Evolutionary conservation across 805 yeast genomes (phyloP), one percentile per base, ranked within the genome.

Genomic region (Myxozyma mucilagina): DNA sequence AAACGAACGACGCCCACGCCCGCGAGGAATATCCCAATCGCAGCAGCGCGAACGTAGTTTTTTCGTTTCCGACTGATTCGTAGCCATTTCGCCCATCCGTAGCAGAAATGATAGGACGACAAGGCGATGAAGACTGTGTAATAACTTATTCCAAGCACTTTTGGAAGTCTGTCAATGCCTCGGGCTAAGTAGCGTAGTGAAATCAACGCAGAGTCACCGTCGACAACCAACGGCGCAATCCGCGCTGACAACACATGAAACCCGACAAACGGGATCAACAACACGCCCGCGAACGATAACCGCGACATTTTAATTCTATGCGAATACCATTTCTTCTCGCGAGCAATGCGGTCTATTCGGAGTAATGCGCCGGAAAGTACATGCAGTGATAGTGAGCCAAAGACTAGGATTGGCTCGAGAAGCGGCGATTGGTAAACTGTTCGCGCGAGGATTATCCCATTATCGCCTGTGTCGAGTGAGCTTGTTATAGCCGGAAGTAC

Each of bases 151-250:
- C 42, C 29, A 16, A 39, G 5, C 31, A 47, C 31, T 14, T 10
- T 13, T 7, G 49, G 57, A 20, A 42, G 18, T 10, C 57, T 35
- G 8, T 20, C 50, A 11, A 53, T 36, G 13, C 59, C 60, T 36
- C 56, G 63, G 5, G 84, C 67, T 9, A 87, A 75, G 67, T 78
- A 87, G 8, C 81, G 80, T 47, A 88, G 72, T 47, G 75, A 79
- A 20, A 88, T 72, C 57, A 81, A 73, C 0, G 86, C 79, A 2
- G 87, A 81, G 71, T 87, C 93, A 0, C 90, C 91, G 60, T 86
- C 88, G 1, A 84, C 75, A 1, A 68, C 16, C n/a, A 76, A 32
- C 0, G 93, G 91, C 0, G 76, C 74, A 3, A 78, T 52, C 56
- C 90, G 75, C 64, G 80, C 76, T 47, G 80, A 78, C 11, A 73